Conservation (phyloP, 2,329 filamentous ascomycete species). For the Davidsoniella australis region DNA sequence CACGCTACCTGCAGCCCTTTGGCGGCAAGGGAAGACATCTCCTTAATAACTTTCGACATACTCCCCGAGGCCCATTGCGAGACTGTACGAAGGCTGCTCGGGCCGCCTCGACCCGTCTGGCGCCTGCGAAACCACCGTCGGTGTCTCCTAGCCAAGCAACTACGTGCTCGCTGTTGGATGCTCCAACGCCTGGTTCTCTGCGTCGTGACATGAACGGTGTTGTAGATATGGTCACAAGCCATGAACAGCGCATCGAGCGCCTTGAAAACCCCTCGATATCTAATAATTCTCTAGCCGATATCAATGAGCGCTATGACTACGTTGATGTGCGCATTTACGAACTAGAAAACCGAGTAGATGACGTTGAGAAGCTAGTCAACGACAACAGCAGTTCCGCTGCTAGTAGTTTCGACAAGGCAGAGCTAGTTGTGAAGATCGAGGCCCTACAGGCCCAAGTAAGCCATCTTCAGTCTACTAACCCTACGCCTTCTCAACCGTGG, state of each 20-base stretch:
- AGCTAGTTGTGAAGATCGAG: conserved; percentile 34
- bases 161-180: conserved; percentile 14
- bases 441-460: conserved; percentile 32
- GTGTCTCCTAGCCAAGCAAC: conserved; percentile 12
- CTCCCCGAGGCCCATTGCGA: conserved; percentile 19
- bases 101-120: not conserved
- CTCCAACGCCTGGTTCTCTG: conserved; percentile 18
- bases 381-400: conserved; percentile 26
- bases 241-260: conserved; percentile 48
- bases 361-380: conserved; percentile 30
- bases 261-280: conserved; percentile 56
- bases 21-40: conserved; percentile 37
- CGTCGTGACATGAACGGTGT: conserved; percentile 25
- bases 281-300: conserved; percentile 44
- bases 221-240: conserved; percentile 36
- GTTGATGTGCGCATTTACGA: conserved; percentile 52
- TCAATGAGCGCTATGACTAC: conserved; percentile 49
- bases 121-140: too few relatives aligned
- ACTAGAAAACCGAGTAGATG: conserved; percentile 45
- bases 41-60: conserved; percentile 26
- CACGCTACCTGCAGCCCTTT: conserved; percentile 37
- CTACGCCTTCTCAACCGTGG: conserved; percentile 45
- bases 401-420: conserved; percentile 25
- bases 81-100: conserved; percentile 17
- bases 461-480: conserved; percentile 38